Evolutionary conservation across 345 rosid genomes (phyloP).

Genomic region (Corchorus capsularis): DNA sequence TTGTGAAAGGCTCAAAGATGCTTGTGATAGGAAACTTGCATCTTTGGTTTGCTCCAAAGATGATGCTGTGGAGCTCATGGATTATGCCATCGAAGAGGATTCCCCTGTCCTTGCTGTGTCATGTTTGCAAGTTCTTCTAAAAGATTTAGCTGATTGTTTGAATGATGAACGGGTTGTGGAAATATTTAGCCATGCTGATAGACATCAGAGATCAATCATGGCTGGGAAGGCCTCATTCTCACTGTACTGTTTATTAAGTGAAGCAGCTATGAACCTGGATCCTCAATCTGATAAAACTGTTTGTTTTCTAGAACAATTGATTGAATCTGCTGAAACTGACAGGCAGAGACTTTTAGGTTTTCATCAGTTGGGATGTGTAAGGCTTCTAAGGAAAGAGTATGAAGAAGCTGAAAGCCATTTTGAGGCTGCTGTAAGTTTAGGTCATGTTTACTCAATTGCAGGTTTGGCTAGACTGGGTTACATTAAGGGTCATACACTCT

Average conservation of each 20-base stretch:
- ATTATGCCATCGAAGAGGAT: constrained; percentile 79
- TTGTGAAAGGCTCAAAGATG: constrained; percentile 86
- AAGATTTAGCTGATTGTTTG: constrained; percentile 76
- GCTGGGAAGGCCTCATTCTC: constrained; percentile 80
- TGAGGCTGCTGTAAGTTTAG: constrained; percentile 63
- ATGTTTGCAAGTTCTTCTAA: constrained; percentile 81
- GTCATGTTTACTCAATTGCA: constrained; percentile 77
- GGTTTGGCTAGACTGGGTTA: constrained; percentile 82
- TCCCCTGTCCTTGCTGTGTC: constrained; percentile 82
- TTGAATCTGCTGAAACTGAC: constrained; percentile 72
- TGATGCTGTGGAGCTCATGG: constrained; percentile 89
- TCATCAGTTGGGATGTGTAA: constrained; percentile 91
- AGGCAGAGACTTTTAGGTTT: constrained; percentile 74
- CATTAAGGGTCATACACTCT: constrained; percentile 61
- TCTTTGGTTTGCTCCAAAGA: constrained; percentile 63
- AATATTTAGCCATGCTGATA: constrained; percentile 54
- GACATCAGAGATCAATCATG: constrained; percentile 65
- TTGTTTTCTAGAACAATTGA: constrained; percentile 60
- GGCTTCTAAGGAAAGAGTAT: constrained; percentile 80
- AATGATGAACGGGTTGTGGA: constrained; percentile 69
- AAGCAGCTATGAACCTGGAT: constrained; percentile 82
- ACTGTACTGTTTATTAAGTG: constrained; percentile 79
- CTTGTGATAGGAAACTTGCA: constrained; percentile 86
- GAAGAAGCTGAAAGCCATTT: constrained; percentile 75
- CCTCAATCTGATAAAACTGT: constrained; percentile 66